phyloP scores from a whole-genome alignment of 179 eudicot genomes.

The Carnegiea gigantea region DNA sequence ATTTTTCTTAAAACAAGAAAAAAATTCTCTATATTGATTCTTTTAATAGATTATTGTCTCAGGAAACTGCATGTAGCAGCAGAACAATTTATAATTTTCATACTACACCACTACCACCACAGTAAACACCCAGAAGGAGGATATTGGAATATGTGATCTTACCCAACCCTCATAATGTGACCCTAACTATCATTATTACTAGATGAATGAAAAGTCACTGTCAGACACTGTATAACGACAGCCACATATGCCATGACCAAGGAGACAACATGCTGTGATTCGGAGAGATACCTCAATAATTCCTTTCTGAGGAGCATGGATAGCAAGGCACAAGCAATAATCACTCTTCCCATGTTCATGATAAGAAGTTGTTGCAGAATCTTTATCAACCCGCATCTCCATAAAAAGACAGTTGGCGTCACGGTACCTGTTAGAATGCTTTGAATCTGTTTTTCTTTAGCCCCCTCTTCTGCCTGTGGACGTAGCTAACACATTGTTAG shows the following conservation, averaged over 20 bases:
- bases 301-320: constrained; percentile 95
- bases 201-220: background rate
- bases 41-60: too few relatives aligned
- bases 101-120: background rate
- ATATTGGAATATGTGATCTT: background rate
- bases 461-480: too few relatives aligned
- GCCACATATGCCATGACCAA: background rate
- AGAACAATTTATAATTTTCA: too few relatives aligned
- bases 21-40: too few relatives aligned
- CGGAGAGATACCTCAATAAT: constrained; percentile 70
- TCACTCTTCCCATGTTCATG: constrained; percentile 61
- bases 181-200: background rate
- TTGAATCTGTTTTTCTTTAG: too few relatives aligned
- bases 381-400: constrained; percentile 78
- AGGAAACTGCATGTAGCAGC: too few relatives aligned
- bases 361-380: constrained; percentile 48
- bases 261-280: background rate
- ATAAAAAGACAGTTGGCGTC: constrained; percentile 88
- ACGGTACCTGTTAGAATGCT: too few relatives aligned
- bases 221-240: background rate
- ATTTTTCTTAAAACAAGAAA: too few relatives aligned
- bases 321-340: constrained; percentile 86
- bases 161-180: background rate
- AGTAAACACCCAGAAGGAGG: background rate
- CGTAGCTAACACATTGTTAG: too few relatives aligned